Base-by-base conservation (phyloP, 371 early-diverging fungal species). In the Neoconidiobolus thromboides region DNA sequence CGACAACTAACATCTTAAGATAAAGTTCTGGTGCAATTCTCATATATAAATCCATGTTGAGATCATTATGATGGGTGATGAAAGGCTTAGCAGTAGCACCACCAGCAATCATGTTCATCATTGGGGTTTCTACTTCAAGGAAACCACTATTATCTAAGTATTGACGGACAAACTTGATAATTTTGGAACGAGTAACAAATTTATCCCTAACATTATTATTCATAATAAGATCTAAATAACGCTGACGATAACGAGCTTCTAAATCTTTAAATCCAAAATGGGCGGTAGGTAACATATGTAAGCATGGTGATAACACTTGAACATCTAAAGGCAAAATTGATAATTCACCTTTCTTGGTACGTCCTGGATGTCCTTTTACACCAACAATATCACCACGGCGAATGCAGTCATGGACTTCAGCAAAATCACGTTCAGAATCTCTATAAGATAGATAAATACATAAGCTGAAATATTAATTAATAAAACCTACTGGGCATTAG, bases 41-140 rank as follows among this genome's bases (percentile, higher is more conserved):
- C 93, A 99, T 89, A 70, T 86, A 98, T 71, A 99, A 83, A 69
- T 99, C 96, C 72, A 95, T 75, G 73, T 97, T 93, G 64, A 99
- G 81, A 66, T 99, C 99, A 72, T 99, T 99, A 82, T 99, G 98
- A 71, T 96, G 93, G 47, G 99, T 99, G 66, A 91, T 76, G 72
- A 99, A 99, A 15, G 99, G 99, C 80, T 94, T 98, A 64, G 99
- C 99, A 48, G 98, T 93, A 60, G 99, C 99, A 64, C 99, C 99
- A 64, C 99, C 98, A 50, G 98, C 95, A 73, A 96, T 93, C 79
- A 86, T 83, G 82, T 93, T 95, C 96, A 99, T 93, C 93, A 98
- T 98, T 56, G 99, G 99, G n/a, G 99, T 99, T 71, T 99, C 99
- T 60, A 99, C 98, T 75, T 99, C 99, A 55, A 99, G 71, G 81